Evolutionary conservation across 192 early-diverging fungal genomes (phyloP).

Genomic region (Chytriomyces confervae): DNA sequence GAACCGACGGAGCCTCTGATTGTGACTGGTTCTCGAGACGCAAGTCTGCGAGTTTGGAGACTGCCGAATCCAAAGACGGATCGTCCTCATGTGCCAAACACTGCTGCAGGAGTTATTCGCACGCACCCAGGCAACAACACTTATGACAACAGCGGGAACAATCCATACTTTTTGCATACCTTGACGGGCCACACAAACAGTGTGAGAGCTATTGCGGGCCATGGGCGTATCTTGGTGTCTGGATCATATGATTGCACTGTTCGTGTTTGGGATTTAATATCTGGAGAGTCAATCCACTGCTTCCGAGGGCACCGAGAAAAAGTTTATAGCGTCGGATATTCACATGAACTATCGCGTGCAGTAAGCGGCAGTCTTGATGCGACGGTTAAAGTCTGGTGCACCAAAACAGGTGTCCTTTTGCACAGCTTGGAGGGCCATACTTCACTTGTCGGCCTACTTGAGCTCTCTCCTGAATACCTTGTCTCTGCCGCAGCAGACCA

Average conservation of each 20-base stretch:
- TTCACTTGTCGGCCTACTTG: conserved; percentile 92
- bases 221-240: conserved; percentile 84
- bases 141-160: conserved; percentile 37
- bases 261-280: conserved; percentile 86
- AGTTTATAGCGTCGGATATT: conserved; percentile 94
- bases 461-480: conserved; percentile 80
- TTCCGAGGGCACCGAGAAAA: conserved; percentile 90
- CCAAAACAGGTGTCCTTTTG: conserved; percentile 78
- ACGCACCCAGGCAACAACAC: conserved; percentile 25
- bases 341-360: conserved; percentile 78
- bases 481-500: conserved; percentile 96
- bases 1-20: conserved; percentile 63
- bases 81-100: conserved; percentile 47
- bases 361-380: conserved; percentile 96
- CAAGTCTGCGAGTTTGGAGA: conserved; percentile 90
- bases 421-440: conserved; percentile 84
- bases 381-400: conserved; percentile 90
- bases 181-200: conserved; percentile 87
- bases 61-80: conserved; percentile 80
- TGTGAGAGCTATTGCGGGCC: conserved; percentile 91
- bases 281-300: conserved; percentile 69
- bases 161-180: conserved; percentile 84
- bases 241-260: conserved; percentile 93
- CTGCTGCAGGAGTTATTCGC: conserved; percentile 39
- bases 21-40: conserved; percentile 94